Base-by-base conservation (phyloP, 345 rosid genomes). In the Reutealis trisperma region DNA sequence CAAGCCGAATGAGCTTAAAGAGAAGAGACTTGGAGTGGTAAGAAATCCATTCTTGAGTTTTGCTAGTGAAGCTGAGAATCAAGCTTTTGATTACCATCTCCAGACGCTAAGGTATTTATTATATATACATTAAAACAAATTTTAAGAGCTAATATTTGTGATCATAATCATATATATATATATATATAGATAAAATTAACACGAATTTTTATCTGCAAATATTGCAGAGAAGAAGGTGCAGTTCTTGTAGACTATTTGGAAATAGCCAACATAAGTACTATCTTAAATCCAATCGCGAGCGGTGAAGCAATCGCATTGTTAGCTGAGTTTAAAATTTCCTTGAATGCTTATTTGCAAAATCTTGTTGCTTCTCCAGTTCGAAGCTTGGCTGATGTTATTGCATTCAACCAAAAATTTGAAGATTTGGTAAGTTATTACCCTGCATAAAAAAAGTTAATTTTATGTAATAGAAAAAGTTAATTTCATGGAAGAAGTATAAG, bases 1-100 rank as follows among this genome's bases (percentile, higher is more conserved):
- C 32, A 88, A 65, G 32, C 62, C 71, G 32, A 7, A 69, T 60
- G 88, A 92, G 30, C 86, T 94, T 15, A 74, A 80, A 70, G 88
- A 90, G 67, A 94, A 94, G 82, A 84, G 89, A 77, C 21, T 85
- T 57, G 94, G 93, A 25, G 45, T 89, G 0, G 89, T 88, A 11
- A 77, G 86, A 76, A 55, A 84, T 63, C 81, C 86, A 37, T 85
- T 82, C 78, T 78, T 42, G 60, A 27, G 67, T 54, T 71, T 41
- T n/a, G 37, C 6, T 11, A 30, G 76, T 0, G 69, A 6, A 15
- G 54, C 22, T 8, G 55, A 78, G 2, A 13, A 42, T 10, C 24
- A 55, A 55, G 82, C 78, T 37, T 89, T 90, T 59, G 84, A 85
- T 59, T 63, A 49, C 34, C 93, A 88, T 78, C 70, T 90, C 15